Base-by-base conservation (phyloP, 2,329 filamentous ascomycete genomes). In the Colletotrichum australisinense region DNA sequence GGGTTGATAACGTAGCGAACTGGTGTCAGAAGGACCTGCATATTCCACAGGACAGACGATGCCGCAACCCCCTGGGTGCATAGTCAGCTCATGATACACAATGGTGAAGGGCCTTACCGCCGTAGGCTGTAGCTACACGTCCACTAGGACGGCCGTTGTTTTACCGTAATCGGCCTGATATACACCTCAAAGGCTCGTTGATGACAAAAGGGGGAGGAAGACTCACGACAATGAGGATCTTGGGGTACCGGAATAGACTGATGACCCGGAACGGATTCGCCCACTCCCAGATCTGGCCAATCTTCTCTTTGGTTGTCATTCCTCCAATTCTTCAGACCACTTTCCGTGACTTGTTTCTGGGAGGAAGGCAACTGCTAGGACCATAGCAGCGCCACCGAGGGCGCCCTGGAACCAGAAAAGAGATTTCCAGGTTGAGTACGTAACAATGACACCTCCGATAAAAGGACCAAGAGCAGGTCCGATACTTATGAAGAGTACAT, bases 1-100 rank as follows among this genome's bases (percentile, higher is more conserved):
- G 92, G 92, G 77, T 94, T 94, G 22, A 94, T 85, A 14, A 93
- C 89, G 77, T 93, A 93, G 30, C 92, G 90, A 72, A 94, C 93
- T 0, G 90, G 90, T 0, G 91, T 93, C 8, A 93, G 85, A 1
- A 93, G 86, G 3, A 87, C 88, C 80, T 94, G 94, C 83, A 93
- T 93, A 80, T 93, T 94, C 90, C 91, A 94, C 16, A 94, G 88
- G 0, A 94, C 84, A 22, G 87, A 85, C 1, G 87, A 89, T 14
- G 88, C 88, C 1, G 90, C 90, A 2, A 93, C 77, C 1, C 88
- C 71, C 71, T 73, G 60, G 2, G 5, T 8, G 19, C 49, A 26
- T 35, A 42, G 49, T 73, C 30, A 73, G 71, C 62, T 12, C 24
- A 9, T 4, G 56, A 52, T 65, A 55, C 35, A 57, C 59, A 3